Conservation (phyloP, 768 basidiomycete genomes). For the Mycena vulgaris region DNA sequence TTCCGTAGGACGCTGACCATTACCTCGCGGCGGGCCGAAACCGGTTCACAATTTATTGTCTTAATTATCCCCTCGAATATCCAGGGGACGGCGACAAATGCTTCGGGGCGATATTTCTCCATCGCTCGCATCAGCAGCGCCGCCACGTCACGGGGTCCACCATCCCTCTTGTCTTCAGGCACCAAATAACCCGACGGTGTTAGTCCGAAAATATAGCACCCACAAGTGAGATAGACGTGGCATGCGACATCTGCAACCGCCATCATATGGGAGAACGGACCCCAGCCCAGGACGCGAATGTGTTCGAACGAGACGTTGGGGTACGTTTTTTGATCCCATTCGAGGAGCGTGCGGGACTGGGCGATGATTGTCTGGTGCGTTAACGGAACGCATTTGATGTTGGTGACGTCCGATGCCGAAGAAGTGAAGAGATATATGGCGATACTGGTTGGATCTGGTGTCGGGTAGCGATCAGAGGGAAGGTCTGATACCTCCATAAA, state of each 20-base stretch:
- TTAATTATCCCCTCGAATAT: slow-evolving; percentile 50
- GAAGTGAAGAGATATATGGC: slow-evolving; percentile 53
- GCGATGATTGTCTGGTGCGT: slow-evolving; percentile 47
- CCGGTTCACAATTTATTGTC: slow-evolving; percentile 39
- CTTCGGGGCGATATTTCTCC: slow-evolving; percentile 39
- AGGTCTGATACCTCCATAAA: slow-evolving; percentile 46
- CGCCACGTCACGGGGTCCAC: slow-evolving; percentile 44
- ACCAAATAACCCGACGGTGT: slow-evolving; percentile 47
- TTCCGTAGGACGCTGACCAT: slow-evolving; percentile 40
- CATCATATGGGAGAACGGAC: slow-evolving; percentile 53
- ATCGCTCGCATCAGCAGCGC: slow-evolving; percentile 45
- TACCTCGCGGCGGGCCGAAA: slow-evolving; percentile 37
- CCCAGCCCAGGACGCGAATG: slow-evolving; percentile 51
- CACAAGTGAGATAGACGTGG: slow-evolving; percentile 46
- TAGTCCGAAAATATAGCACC: slow-evolving; percentile 52
- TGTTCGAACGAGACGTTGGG: slow-evolving; percentile 25
- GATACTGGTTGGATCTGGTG: slow-evolving; percentile 41
- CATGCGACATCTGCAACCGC: slow-evolving; percentile 47
- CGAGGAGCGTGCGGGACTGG: slow-evolving; percentile 43
- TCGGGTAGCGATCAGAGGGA: slow-evolving; percentile 37
- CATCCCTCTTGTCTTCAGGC: slow-evolving; percentile 16
- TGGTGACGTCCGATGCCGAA: slow-evolving; percentile 50
- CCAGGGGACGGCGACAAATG: slow-evolving; percentile 53
- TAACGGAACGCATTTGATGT: slow-evolving; percentile 54
- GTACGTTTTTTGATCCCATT: slow-evolving; percentile 31